Base-by-base conservation (phyloP, 129 eudicot species). In the Centrapalus pauciflorus region DNA sequence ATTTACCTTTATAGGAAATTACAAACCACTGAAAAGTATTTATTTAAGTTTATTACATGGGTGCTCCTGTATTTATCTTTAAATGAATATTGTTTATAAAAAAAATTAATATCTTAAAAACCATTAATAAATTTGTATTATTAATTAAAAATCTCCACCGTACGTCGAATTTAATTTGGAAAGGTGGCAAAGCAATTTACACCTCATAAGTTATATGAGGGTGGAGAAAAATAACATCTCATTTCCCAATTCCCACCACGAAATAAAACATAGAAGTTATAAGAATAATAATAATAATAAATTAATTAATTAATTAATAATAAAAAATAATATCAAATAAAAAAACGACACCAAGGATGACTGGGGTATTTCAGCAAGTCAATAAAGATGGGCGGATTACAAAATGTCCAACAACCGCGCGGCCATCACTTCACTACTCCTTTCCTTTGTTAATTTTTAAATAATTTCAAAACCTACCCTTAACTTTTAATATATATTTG, bases 321-420 rank as follows among this genome's bases (percentile, higher is more conserved):
- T 20, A 50, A 7, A 50, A 38, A 4, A 7, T 1, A 7, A 16
- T 33, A 66, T 21, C 12, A 20, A 30, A 6, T 45, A 4, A 45
- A 46, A 8, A 10, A 16, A 43, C 4, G 11, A 48, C 21, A 10
- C 0, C 25, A 16, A 17, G 12, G 17, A 46, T 20, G 26, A 32
- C 66, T 30, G 60, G 68, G 46, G 60, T 60, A 46, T 7, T 33
- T 61, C 28, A 33, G 40, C 1, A 34, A 28, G 76, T 71, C 76
- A 48, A 46, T 14, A 12, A 71, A 60, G 37, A 21, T 24, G 59
- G 69, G 69, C 61, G 61, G 50, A 58, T 21, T 45, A 1, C 9
- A 45, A 16, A 16, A 20, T 16, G 40, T 19, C 27, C 56, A 56
- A 43, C 45, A 35, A 38, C 54, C 8, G 23, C 11, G 2, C 56